Percentiles rank a stretch among this genome's conserved stretches.
phyloP scores from a whole-genome alignment of 2,329 filamentous ascomycete genomes.

The Colletotrichum filicis region DNA sequence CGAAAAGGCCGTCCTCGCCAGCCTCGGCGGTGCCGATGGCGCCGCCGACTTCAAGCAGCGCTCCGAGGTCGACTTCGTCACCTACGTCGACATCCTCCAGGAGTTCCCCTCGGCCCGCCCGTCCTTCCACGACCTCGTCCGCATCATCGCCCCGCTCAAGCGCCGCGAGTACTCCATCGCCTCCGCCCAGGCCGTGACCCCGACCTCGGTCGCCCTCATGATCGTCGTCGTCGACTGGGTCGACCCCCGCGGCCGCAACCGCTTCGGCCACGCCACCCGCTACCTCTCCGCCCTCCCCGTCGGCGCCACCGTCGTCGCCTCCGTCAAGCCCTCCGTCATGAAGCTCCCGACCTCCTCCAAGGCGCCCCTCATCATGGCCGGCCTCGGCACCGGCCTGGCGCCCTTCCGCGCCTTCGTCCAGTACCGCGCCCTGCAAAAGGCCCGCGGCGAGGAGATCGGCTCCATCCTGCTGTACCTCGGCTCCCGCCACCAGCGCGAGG shows the following conservation, averaged over 20 bases:
- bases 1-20: conserved; percentile 83
- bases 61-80: conserved; percentile 89
- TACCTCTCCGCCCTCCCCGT: conserved; percentile 83
- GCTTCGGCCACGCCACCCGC: conserved; percentile 91
- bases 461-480: conserved; percentile 96
- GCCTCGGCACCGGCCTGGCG: conserved; percentile 95
- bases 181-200: conserved; percentile 93
- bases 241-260: conserved; percentile 85
- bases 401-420: conserved; percentile 99
- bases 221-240: conserved; percentile 98
- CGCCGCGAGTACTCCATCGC: conserved; percentile 99
- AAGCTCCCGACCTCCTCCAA: conserved; percentile 91
- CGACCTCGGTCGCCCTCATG: conserved; percentile 90
- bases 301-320: conserved; percentile 86
- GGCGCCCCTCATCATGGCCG: conserved; percentile 97
- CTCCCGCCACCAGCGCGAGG: conserved; percentile 95
- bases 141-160: conserved; percentile 92
- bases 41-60: conserved; percentile 92
- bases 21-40: conserved; percentile 81
- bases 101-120: conserved; percentile 93
- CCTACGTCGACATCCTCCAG: conserved; percentile 88
- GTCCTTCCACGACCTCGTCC: conserved; percentile 86
- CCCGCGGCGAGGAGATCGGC: conserved; percentile 95
- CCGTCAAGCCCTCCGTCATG: conserved; percentile 98
- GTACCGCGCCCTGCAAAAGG: conserved; percentile 97